Percentiles rank a stretch among this genome's conserved stretches.
These are phyloP conservation scores for Taphrina communis DNA, from an alignment of 1,139 yeast genomes.

Conservation along the genomic window DNA sequence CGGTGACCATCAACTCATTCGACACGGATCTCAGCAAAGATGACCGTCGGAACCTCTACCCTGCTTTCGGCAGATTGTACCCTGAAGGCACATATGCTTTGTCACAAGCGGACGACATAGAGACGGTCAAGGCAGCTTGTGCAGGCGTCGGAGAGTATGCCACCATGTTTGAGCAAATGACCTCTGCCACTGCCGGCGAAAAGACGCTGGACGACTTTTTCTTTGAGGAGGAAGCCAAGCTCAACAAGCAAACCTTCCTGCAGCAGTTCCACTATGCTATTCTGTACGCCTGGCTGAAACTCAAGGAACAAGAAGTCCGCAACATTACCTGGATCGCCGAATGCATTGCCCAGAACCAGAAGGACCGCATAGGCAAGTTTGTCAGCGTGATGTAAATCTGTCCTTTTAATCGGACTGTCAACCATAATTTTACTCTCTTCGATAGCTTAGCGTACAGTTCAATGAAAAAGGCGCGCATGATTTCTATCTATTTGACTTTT, in stretches of 20 bases:
- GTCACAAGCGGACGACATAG: constrained; percentile 81
- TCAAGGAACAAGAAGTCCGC: constrained; percentile 94
- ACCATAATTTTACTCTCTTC: not conserved
- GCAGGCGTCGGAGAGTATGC: constrained; percentile 76
- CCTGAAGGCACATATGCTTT: constrained; percentile 75
- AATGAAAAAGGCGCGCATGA: not conserved
- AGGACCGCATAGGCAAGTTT: constrained; percentile 54
- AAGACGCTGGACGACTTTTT: constrained; percentile 90
- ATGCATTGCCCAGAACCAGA: constrained; percentile 65
- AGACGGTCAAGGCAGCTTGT: constrained; percentile 75
- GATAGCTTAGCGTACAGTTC: constrained; percentile 19
- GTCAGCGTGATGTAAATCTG: constrained; percentile 52
- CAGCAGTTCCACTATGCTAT: constrained; percentile 84
- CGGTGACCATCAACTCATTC: constrained; percentile 86
- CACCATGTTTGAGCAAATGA: constrained; percentile 64
- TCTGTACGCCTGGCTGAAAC: constrained; percentile 94
- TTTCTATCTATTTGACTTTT: too few species aligned
- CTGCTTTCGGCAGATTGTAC: constrained; percentile 78
- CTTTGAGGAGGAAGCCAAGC: constrained; percentile 87
- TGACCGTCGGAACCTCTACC: constrained; percentile 73
- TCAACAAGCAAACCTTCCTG: constrained; percentile 90
- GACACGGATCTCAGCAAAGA: constrained; percentile 76
- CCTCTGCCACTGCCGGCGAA: constrained; percentile 51
- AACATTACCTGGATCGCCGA: constrained; percentile 99
- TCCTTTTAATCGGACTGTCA: not conserved